Evolutionary conservation across 2,329 filamentous ascomycete species (phyloP), one percentile per base, ranked within the genome.

Genomic region (Aspergillus fischeri): DNA sequence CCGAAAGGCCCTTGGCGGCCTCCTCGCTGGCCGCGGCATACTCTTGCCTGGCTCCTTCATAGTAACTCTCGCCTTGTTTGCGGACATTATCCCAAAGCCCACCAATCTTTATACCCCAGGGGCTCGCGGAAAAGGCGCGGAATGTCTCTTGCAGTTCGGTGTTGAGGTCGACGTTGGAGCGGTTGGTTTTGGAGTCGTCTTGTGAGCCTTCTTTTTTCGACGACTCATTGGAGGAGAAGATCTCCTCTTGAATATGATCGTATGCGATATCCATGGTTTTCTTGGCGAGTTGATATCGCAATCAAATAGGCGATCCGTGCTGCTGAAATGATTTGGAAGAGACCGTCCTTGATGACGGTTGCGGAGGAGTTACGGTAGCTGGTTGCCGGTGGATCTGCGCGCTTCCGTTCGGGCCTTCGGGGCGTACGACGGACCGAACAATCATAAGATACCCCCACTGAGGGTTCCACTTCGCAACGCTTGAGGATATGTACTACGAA

Each of bases 91-190:
- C 90, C 70, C 96, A 87, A 72, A 96, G 90, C 6, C 92, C 93
- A 38, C 94, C 93, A 32, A 99, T 85, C 65, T 84, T 86, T 24
- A 89, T 86, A 48, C 93, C 94, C 94, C 94, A 99, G 10, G 91
- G 90, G 67, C 91, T 96, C 63, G 86, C 85, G 3, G 91, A 93
- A 70, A 99, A 90, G 25, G 92, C 92, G 70, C 91, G 92, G 81
- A 97, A 97, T 6, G 93, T 94, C 75, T 97, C 91, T 76, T 96
- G 91, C 61, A 99, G 83, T 70, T 99, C 94, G 65, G 86, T 83
- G 71, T 95, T 95, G 65, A 99, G 83, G 53, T 87, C 79, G 65
- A 73, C 72, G 64, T 74, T 77, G 59, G 68, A 68, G 58, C 68
- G 65, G 57, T 70, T 63, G 50, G 66, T 55, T 25, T 66, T 66